Evolutionary conservation across 441 rosid genomes (phyloP).

Genomic region (Populus hybrid): DNA sequence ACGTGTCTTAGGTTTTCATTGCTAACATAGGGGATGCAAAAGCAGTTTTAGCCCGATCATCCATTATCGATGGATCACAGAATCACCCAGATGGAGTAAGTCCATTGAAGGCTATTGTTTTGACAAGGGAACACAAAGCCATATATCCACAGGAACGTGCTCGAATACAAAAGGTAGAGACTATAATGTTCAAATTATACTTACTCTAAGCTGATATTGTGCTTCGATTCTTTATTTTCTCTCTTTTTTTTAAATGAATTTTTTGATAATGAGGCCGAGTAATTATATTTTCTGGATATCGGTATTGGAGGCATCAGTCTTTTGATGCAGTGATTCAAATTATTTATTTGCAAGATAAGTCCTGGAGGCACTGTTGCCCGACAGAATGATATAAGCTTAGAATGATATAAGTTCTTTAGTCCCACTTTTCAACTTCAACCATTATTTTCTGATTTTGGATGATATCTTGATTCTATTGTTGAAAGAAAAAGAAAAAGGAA

Average conservation of each 20-base stretch:
- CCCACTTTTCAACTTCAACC: background rate
- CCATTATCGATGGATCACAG: slow-evolving; percentile 35
- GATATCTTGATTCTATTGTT: background rate
- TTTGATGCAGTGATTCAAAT: background rate
- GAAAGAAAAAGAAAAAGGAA: background rate
- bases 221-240: too few relatives aligned
- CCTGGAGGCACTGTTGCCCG: background rate
- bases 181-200: background rate
- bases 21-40: slow-evolving; percentile 92
- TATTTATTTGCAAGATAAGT: background rate
- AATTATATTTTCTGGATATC: background rate
- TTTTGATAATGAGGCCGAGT: background rate
- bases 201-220: background rate
- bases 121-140: slow-evolving; percentile 89
- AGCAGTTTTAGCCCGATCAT: slow-evolving; percentile 74
- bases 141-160: slow-evolving; percentile 81
- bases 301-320: background rate
- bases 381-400: background rate
- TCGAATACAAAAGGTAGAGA: slow-evolving; percentile 72
- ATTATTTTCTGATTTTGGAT: background rate
- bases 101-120: slow-evolving; percentile 61
- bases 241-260: background rate
- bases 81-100: slow-evolving; percentile 33
- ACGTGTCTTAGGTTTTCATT: slow-evolving; percentile 50
- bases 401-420: background rate